A percentile compares a stretch with the other conserved stretches of the same genome.
Conservation (phyloP, 1,139 yeast genomes). For the Magnusiomyces fungicola region DNA sequence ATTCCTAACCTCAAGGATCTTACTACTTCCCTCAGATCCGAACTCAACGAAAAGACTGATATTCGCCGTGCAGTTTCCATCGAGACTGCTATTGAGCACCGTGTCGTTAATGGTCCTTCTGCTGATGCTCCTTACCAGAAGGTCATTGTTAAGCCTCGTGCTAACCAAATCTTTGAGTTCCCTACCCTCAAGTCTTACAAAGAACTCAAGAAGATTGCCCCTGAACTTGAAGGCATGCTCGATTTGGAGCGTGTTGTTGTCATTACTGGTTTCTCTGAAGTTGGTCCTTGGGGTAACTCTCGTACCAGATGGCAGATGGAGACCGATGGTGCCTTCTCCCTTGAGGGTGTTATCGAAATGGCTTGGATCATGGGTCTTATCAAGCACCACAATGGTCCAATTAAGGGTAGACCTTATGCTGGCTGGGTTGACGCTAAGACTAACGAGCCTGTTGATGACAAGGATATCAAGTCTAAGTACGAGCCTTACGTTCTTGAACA, state of each 20-base stretch:
- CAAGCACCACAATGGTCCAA: slow-evolving; percentile 85
- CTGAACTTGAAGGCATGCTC: slow-evolving; percentile 79
- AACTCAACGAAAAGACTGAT: slow-evolving; percentile 78
- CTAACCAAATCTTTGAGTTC: slow-evolving; percentile 90
- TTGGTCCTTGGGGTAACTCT: slow-evolving; percentile 99
- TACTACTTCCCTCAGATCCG: slow-evolving; percentile 73
- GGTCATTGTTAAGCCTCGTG: slow-evolving; percentile 79
- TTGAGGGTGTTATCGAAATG: slow-evolving; percentile 98
- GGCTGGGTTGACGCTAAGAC: slow-evolving; percentile 98
- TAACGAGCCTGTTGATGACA: slow-evolving; percentile 86
- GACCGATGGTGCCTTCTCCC: slow-evolving; percentile 87
- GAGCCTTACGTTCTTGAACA: slow-evolving; percentile 84
- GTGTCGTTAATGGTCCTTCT: slow-evolving; percentile 80
- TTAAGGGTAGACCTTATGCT: slow-evolving; percentile 79
- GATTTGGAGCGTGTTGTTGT: slow-evolving; percentile 89
- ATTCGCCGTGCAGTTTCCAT: slow-evolving; percentile 92
- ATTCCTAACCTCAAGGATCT: slow-evolving; percentile 86
- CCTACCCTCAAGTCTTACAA: slow-evolving; percentile 75
- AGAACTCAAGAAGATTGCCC: slow-evolving; percentile 58
- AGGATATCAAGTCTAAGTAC: slow-evolving; percentile 84
- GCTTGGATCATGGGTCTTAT: slow-evolving; percentile 99
- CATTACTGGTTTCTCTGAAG: slow-evolving; percentile 96
- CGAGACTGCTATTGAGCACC: slow-evolving; percentile 89
- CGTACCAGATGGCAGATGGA: slow-evolving; percentile 99
- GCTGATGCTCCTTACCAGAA: slow-evolving; percentile 81